These are phyloP conservation scores for Metschnikowia bowlesiae DNA, from an alignment of 805 yeast genomes.

Conservation along the genomic window DNA sequence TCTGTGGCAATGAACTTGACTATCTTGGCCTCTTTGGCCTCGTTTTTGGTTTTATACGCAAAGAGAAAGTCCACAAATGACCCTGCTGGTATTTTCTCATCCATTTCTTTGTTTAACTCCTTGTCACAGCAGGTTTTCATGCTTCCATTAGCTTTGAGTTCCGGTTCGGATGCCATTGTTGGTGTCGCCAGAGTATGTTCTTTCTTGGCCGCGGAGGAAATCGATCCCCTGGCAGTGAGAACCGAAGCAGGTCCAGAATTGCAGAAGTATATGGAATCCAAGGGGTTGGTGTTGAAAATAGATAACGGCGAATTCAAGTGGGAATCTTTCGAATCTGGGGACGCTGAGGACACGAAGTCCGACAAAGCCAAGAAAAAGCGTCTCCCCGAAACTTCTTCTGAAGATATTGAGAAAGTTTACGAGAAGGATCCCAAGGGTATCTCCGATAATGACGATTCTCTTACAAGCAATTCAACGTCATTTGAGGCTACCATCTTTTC, in stretches of 20 bases:
- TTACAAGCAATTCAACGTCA: constrained; percentile 1
- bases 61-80: constrained; percentile 25
- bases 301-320: constrained; percentile 59
- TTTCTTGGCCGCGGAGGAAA: constrained; percentile 44
- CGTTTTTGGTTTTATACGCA: constrained; percentile 38
- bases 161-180: constrained; percentile 63
- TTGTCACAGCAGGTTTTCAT: constrained; percentile 60
- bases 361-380: constrained; percentile 1
- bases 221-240: constrained; percentile 29
- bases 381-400: not conserved
- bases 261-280: constrained; percentile 21
- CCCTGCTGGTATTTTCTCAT: constrained; percentile 66
- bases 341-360: constrained; percentile 25
- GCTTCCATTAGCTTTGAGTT: constrained; percentile 66
- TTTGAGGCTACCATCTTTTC: constrained; percentile 29
- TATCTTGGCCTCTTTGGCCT: constrained; percentile 62
- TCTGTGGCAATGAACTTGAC: constrained; percentile 69
- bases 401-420: not conserved
- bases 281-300: constrained; percentile 44
- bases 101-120: constrained; percentile 62
- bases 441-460: not conserved
- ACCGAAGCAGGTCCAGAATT: constrained; percentile 24
- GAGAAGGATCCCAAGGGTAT: not conserved
- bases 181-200: constrained; percentile 57
- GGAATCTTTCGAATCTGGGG: constrained; percentile 39